These are phyloP conservation scores for Malassezia dermatis DNA, from an alignment of 1,284 basidiomycete species.

Conservation along the genomic window DNA sequence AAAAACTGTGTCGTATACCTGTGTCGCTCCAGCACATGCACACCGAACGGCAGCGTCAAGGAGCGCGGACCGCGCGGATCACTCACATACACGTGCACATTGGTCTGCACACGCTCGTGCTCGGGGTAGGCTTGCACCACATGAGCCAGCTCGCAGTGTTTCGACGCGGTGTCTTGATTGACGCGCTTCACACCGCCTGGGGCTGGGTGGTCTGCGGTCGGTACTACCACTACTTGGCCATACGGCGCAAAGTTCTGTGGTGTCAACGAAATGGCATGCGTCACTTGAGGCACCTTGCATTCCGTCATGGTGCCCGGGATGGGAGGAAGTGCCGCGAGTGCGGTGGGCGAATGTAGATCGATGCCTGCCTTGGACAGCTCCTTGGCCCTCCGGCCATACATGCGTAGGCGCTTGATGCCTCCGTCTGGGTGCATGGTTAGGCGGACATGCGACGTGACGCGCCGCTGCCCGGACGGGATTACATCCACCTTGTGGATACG, in stretches of 20 bases:
- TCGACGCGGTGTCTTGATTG: constrained; percentile 40
- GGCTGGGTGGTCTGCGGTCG: constrained; percentile 3
- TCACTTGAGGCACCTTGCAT: constrained; percentile 14
- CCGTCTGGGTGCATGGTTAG: constrained; percentile 89
- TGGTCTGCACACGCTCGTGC: constrained; percentile 22
- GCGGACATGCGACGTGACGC: constrained; percentile 69
- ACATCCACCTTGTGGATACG: constrained; percentile 72
- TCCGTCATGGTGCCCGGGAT: constrained; percentile 18
- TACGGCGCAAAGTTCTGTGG: constrained; percentile 23
- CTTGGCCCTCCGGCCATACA: constrained; percentile 60
- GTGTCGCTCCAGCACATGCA: constrained; percentile 38
- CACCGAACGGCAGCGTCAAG: constrained; percentile 22
- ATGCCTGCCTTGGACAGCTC: constrained; percentile 19
- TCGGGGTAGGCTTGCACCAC: constrained; percentile 23
- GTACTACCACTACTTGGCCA: constrained; percentile 33
- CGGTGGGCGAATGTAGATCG: constrained; percentile 16
- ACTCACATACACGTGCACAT: constrained; percentile 37
- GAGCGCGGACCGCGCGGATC: constrained; percentile 5
- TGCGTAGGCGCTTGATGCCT: constrained; percentile 78
- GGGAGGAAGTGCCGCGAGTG: constrained; percentile 20
- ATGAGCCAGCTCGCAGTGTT: constrained; percentile 26
- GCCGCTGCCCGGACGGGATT: constrained; percentile 55
- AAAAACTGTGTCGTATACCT: constrained; percentile 39
- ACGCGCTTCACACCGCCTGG: constrained; percentile 23
- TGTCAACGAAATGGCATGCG: constrained; percentile 9